Percentiles rank a stretch among this genome's conserved stretches.
Conservation (phyloP, 1,284 basidiomycete species). For the Cutaneotrichosporon daszewskae region DNA sequence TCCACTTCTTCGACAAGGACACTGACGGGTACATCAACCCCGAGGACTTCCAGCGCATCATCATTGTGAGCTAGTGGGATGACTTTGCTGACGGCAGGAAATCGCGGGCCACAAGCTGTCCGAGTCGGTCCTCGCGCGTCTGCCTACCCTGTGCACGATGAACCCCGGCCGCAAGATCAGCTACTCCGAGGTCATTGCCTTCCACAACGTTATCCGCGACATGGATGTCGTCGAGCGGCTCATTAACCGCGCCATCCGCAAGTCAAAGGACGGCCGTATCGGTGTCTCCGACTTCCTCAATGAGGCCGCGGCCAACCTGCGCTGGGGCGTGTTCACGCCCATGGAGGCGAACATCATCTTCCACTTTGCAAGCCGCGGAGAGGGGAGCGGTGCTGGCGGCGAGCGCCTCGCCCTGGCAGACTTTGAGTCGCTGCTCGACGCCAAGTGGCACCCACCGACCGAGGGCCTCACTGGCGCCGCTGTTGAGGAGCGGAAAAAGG, state of each 20-base stretch:
- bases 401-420: conserved; percentile 70
- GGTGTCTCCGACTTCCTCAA: conserved; percentile 50
- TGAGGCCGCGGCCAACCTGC: conserved; percentile 54
- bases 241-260: conserved; percentile 60
- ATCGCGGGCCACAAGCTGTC: conserved; percentile 92
- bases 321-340: conserved; percentile 86
- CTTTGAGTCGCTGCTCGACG: conserved; percentile 80
- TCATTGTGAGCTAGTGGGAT: too few species aligned
- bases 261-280: conserved; percentile 86
- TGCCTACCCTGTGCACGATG: conserved; percentile 81
- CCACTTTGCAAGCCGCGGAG: conserved; percentile 84
- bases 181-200: conserved; percentile 90
- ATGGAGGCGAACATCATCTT: conserved; percentile 95
- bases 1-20: conserved; percentile 79
- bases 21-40: conserved; percentile 86
- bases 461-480: conserved; percentile 10
- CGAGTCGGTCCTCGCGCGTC: conserved; percentile 76
- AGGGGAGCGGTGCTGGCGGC: conserved; percentile 49
- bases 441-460: conserved; percentile 25
- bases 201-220: conserved; percentile 70
- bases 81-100: too few species aligned
- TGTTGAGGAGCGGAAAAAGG: conserved; percentile 12
- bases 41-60: conserved; percentile 87
- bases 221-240: conserved; percentile 89
- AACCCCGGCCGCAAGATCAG: conserved; percentile 82